These are phyloP conservation scores for Citrus mangshanensis DNA, from an alignment of 345 rosid species.

Conservation along the genomic window DNA sequence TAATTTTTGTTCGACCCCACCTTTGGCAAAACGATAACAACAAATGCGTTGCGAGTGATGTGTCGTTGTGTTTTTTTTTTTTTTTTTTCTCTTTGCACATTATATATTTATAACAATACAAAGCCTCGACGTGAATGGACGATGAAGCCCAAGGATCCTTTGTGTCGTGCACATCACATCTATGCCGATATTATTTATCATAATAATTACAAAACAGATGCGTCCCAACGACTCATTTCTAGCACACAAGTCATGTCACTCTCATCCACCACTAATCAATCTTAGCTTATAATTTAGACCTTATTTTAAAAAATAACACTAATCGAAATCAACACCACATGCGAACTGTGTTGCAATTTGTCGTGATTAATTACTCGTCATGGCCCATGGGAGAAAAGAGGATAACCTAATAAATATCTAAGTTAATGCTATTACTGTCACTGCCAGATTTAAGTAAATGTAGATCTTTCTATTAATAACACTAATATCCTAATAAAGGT, in stretches of 20 bases:
- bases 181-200: background rate
- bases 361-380: background rate
- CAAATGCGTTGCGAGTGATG: background rate
- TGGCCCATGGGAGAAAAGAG: background rate
- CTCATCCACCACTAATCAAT: background rate
- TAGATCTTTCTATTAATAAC: no score
- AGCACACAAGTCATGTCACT: background rate
- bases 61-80: background rate
- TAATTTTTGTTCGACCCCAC: background rate
- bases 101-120: background rate
- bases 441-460: background rate
- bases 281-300: background rate
- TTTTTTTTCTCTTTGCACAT: no score
- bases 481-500: no score
- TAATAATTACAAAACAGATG: background rate
- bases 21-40: background rate
- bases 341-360: background rate
- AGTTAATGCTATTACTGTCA: no score
- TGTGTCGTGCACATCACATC: background rate
- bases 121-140: background rate
- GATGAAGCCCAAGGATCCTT: background rate
- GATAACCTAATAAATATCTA: background rate
- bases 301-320: background rate
- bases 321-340: background rate
- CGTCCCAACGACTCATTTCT: conserved; percentile 3